Base-by-base conservation (phyloP, 2,329 filamentous ascomycete species). In the Claviceps sp. region DNA sequence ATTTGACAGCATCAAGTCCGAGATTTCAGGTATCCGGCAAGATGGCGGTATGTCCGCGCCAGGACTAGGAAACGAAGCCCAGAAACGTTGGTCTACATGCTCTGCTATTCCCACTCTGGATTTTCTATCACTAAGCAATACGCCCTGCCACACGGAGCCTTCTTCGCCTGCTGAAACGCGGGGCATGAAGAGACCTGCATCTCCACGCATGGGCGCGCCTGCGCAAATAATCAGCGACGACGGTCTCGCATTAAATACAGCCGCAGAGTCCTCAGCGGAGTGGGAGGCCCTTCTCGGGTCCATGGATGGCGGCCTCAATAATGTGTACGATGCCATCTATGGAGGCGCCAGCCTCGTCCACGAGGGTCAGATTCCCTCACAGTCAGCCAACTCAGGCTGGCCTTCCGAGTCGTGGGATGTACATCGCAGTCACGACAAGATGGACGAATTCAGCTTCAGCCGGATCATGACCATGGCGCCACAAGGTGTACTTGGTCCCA, bases 241-340 rank as follows among this genome's bases (percentile, higher is more conserved):
- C 3, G 54, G 55, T 16, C 42, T 49, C 5, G 47, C 40, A 3
- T 57, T 49, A 39, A 71, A 74, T 58, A 58, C 67, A 40, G 57
- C 60, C 56, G 69, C 68, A 16, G 74, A 83, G 13, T 81, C 81
- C 1, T 70, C 82, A 8, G 74, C 80, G 0, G 87, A 93, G 59
- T 95, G 88, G 89, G 88, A 95, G 64, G 80, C 83, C 1, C 74
- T 95, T 0, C 75, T 95, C 2, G 83, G 85, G 4, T 84, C 83
- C 22, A 81, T 95, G 64, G 88, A 95, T 59, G 82, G 82, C 38
- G 87, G 87, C 0, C 78, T 84, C 57, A 80, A 83, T 50, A 94
- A 91, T 61, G 84, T 94, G n/a, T 93, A 88, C 65, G 84, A 88
- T 61, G 83, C 83, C 42, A 88, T 88, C 51, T 89, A 89, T 58